Evolutionary conservation across 2,329 filamentous ascomycete species (phyloP), one percentile per base, ranked within the genome.

Genomic region (Scytalidium sp.): DNA sequence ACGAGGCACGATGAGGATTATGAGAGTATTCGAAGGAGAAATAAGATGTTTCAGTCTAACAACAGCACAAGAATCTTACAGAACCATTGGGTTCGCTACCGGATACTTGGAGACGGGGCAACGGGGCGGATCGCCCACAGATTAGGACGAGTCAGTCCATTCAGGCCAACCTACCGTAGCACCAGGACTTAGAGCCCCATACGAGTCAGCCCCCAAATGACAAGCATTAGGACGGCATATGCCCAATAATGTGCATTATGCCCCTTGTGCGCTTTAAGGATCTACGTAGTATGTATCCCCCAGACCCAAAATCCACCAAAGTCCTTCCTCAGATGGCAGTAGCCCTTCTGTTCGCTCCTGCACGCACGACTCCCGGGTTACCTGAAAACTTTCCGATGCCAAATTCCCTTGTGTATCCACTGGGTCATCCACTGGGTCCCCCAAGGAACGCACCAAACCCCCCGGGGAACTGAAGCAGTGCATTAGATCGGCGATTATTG

Each of bases 381-480:
- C 17, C 32, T 36, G 11, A n/a, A n/a, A n/a, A 36, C 32, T 36
- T 36, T 15, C 32, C 17, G 32, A 36, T 10, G 8, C 32, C 32
- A 36, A n/a, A 36, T 7, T n/a, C 5, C 32, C 17, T 36, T n/a
- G 4, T 36, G 32, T 8, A 15, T 36, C 32, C 32, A 9, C 17
- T 8, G 32, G 32, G 17, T 15, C 7, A 36, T 15, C 32, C 5
- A 36, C n/a, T n/a, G n/a, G n/a, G n/a, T n/a, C n/a, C n/a, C n/a
- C n/a, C 17, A 15, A 36, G 13, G 32, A 10, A 36, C 32, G 32
- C 32, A 36, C 22, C 6, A 60, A 40, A 25, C 52, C 41, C 2
- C 42, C 21, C 3, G 61, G 61, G 19, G 54, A 58, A 3, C 53
- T 52, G 39, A 63, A 62, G 49, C 63, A 64, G n/a, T 59, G 51